Conservation (phyloP, 805 yeast genomes). For the Nakazawaea populi region DNA sequence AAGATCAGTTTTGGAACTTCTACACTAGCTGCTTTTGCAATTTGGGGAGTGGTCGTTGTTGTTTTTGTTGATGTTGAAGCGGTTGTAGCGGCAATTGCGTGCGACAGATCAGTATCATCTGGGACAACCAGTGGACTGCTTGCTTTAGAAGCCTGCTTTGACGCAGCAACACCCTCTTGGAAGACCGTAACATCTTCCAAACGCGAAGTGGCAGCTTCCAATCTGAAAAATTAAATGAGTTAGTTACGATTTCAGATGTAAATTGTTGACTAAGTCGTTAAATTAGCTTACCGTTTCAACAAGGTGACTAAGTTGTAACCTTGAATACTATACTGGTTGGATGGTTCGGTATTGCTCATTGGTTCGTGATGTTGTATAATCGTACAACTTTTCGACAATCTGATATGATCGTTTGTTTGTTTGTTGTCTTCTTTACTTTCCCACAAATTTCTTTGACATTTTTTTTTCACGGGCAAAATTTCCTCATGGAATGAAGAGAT, state of each 20-base stretch:
- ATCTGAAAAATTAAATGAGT: slow-evolving; percentile 28
- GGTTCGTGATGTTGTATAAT: too few species aligned
- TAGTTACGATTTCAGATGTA: not conserved
- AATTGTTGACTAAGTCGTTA: too few species aligned
- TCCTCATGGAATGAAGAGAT: not conserved
- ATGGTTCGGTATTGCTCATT: slow-evolving; percentile 1
- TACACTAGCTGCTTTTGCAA: slow-evolving; percentile 11
- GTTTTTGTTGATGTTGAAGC: slow-evolving; percentile 13
- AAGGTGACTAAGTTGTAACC: slow-evolving; percentile 86
- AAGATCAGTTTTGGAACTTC: slow-evolving; percentile 36
- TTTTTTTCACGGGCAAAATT: not conserved
- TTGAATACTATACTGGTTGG: slow-evolving; percentile 43
- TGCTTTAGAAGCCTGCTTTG: not conserved
- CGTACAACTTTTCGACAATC: not conserved
- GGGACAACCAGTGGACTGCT: slow-evolving; percentile 13
- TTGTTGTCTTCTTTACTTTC: not conserved
- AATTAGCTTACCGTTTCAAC: slow-evolving; percentile 46
- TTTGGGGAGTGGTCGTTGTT: not conserved
- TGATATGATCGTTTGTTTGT: not conserved
- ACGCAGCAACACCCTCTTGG: slow-evolving; percentile 46
- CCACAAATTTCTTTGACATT: not conserved
- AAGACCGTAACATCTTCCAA: slow-evolving; percentile 82
- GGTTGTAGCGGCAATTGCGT: slow-evolving; percentile 15
- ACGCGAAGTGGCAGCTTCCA: slow-evolving; percentile 91
- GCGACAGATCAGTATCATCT: slow-evolving; percentile 13